phyloP scores from a whole-genome alignment of 2,329 filamentous ascomycete genomes.

The Pseudogymnoascus sp. region DNA sequence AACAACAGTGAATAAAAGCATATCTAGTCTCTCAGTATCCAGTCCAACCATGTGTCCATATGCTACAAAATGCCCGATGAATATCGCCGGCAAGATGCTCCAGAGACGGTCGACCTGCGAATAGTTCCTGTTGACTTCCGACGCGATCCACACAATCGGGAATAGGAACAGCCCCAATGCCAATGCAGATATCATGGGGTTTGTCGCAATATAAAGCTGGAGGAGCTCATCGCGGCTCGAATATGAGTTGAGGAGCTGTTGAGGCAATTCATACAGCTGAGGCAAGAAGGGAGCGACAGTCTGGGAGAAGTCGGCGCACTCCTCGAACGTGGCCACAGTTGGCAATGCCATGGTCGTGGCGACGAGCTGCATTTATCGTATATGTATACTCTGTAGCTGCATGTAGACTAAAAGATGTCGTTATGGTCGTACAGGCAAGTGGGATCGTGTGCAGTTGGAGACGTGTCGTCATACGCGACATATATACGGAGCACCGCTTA shows the following conservation, averaged over 20 bases:
- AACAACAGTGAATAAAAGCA: conserved; percentile 60
- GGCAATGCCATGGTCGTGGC: conserved; percentile 58
- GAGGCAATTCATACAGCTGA: conserved; percentile 64
- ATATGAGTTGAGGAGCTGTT: conserved; percentile 52
- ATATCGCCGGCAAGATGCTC: conserved; percentile 82
- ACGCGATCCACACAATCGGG: conserved; percentile 63
- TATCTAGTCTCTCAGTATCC: conserved; percentile 63
- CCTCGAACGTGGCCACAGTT: conserved; percentile 58
- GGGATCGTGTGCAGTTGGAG: not conserved
- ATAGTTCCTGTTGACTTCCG: conserved; percentile 87
- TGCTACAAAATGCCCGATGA: conserved; percentile 74
- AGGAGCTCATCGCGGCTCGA: conserved; percentile 55
- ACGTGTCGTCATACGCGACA: conserved; percentile 8
- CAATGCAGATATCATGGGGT: conserved; percentile 72
- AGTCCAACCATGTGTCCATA: conserved; percentile 74
- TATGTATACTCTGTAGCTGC: not conserved
- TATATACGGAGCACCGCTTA: not conserved
- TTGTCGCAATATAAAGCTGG: conserved; percentile 73
- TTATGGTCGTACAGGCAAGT: not conserved
- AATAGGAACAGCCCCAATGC: conserved; percentile 65
- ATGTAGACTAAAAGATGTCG: not conserved
- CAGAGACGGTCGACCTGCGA: conserved; percentile 94
- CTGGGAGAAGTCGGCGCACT: conserved; percentile 69
- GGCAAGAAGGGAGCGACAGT: conserved; percentile 69
- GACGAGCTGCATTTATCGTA: conserved; percentile 1